Conservation (phyloP, 2,329 filamentous ascomycete genomes). For the Polychaeton citri region DNA sequence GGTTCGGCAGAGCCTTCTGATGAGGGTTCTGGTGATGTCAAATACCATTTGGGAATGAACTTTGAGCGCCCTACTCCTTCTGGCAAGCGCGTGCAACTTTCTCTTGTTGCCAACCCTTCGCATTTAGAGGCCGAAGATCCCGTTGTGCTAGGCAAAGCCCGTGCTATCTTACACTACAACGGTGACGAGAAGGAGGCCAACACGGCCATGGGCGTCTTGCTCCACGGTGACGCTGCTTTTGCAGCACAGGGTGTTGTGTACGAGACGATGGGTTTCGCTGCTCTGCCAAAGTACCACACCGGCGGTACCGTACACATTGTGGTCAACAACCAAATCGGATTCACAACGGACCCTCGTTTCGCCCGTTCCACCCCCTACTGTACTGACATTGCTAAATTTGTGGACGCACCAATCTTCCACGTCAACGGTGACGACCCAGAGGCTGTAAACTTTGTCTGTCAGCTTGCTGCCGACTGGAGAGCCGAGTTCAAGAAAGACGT, state of each 20-base stretch:
- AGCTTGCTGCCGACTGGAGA: constrained; percentile 93
- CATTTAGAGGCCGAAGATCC: constrained; percentile 97
- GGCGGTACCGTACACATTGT: constrained; percentile 94
- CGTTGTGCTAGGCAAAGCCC: constrained; percentile 92
- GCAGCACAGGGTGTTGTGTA: constrained; percentile 95
- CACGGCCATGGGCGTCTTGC: constrained; percentile 86
- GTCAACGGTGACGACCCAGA: constrained; percentile 98
- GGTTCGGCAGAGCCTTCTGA: constrained; percentile 78
- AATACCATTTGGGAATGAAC: constrained; percentile 99
- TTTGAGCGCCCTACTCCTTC: constrained; percentile 97
- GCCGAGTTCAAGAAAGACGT: constrained; percentile 98
- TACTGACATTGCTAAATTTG: constrained; percentile 97
- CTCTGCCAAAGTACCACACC: constrained; percentile 88
- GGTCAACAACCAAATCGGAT: constrained; percentile 99
- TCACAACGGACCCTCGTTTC: constrained; percentile 96
- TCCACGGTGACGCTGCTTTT: constrained; percentile 95
- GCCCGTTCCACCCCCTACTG: constrained; percentile 96
- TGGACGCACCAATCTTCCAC: constrained; percentile 97
- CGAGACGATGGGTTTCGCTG: constrained; percentile 95
- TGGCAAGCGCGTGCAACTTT: constrained; percentile 97
- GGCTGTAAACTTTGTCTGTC: constrained; percentile 95
- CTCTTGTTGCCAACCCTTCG: constrained; percentile 93
- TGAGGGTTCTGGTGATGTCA: constrained; percentile 96
- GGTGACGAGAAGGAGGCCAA: constrained; percentile 81
- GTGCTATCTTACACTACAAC: constrained; percentile 98